Conservation (phyloP, 345 rosid genomes). For the Adansonia digitata region DNA sequence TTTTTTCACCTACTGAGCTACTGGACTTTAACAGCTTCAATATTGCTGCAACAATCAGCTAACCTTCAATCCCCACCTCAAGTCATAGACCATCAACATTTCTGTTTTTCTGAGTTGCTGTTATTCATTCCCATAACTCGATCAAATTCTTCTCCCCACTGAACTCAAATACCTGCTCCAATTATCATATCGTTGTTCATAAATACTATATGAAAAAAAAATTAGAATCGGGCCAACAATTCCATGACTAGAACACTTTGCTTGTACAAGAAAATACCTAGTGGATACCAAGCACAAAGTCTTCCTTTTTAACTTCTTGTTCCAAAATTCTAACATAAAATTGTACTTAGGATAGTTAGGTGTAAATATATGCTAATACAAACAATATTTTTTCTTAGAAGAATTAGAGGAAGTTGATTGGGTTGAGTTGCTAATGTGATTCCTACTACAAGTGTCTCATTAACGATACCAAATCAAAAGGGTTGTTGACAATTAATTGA, state of each 20-base stretch:
- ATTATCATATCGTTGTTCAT: background rate
- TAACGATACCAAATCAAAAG: background rate
- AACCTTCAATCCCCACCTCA: slow-evolving; percentile 7
- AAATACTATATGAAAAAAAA: background rate
- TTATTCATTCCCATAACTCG: slow-evolving; percentile 4
- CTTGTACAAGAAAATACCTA: background rate
- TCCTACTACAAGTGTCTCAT: background rate
- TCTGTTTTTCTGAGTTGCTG: slow-evolving; percentile 6
- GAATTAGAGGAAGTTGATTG: background rate
- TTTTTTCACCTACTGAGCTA: slow-evolving; percentile 1
- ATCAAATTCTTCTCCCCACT: background rate
- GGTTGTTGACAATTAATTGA: background rate
- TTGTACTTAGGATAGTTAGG: background rate
- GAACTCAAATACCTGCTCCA: background rate
- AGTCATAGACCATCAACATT: slow-evolving; percentile 24
- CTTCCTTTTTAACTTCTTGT: background rate
- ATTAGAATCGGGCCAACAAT: slow-evolving; percentile 9
- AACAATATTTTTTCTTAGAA: background rate
- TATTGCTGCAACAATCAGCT: background rate
- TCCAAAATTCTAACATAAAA: background rate
- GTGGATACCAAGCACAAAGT: background rate
- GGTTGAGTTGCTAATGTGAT: background rate
- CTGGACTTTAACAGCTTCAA: slow-evolving; percentile 14
- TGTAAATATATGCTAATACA: background rate
- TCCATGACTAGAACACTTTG: background rate